A percentile compares a stretch with the other conserved stretches of the same genome.
These are phyloP conservation scores for Cardamine occulta DNA, from an alignment of 345 rosid genomes.

Conservation along the genomic window DNA sequence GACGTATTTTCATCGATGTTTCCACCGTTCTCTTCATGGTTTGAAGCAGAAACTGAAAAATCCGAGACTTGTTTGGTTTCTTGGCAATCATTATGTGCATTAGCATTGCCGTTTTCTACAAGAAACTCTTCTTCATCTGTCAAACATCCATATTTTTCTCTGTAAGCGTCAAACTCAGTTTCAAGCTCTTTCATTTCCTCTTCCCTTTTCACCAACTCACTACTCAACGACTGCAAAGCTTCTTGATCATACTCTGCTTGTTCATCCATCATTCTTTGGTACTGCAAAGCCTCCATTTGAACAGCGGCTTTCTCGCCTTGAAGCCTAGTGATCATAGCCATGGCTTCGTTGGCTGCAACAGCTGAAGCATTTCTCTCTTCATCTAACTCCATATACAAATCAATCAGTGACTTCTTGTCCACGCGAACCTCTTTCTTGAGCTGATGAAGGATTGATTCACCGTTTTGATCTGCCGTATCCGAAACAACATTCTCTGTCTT, in stretches of 20 bases:
- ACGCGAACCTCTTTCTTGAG: constrained; percentile 76
- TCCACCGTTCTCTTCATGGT: constrained; percentile 35
- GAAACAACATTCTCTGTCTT: constrained; percentile 51
- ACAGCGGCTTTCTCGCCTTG: constrained; percentile 90
- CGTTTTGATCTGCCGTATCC: constrained; percentile 47
- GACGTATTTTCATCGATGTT: constrained; percentile 26
- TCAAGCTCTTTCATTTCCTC: constrained; percentile 62
- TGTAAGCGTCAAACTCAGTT: constrained; percentile 70
- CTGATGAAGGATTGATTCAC: constrained; percentile 61
- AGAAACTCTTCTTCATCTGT: constrained; percentile 35
- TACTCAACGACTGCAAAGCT: constrained; percentile 65
- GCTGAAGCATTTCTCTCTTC: constrained; percentile 92
- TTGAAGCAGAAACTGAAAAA: constrained; percentile 31
- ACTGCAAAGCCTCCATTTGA: constrained; percentile 98
- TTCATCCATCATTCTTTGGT: constrained; percentile 99
- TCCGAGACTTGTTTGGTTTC: constrained; percentile 36
- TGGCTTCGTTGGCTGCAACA: constrained; percentile 89
- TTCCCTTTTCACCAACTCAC: constrained; percentile 60
- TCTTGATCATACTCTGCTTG: constrained; percentile 93
- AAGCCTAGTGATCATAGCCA: constrained; percentile 92
- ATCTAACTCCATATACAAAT: constrained; percentile 83
- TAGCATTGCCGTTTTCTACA: constrained; percentile 20
- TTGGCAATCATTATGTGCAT: constrained; percentile 35
- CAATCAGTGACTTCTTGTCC: constrained; percentile 83
- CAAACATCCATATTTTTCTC: constrained; percentile 59